Conservation (phyloP, 106 monocot genomes). For the Triglochin maritima region DNA sequence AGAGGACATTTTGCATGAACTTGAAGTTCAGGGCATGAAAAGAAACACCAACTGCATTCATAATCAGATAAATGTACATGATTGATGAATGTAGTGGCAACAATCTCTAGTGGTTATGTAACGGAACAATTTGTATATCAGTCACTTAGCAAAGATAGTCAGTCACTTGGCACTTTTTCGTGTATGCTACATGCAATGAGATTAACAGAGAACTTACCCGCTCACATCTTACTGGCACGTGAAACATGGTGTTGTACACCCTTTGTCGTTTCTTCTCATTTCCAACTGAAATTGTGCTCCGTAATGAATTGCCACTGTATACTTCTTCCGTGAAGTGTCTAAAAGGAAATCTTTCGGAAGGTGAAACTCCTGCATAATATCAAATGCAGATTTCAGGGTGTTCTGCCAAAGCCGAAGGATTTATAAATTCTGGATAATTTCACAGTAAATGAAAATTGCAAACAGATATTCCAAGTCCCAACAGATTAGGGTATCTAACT, state of each 20-base stretch:
- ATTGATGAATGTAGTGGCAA: too few species aligned
- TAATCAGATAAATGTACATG: too few species aligned
- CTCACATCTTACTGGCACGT: conserved; percentile 94
- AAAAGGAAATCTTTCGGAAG: conserved; percentile 43
- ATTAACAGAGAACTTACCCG: conserved; percentile 41
- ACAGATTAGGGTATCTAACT: too few species aligned
- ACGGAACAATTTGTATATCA: too few species aligned
- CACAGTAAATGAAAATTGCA: not conserved
- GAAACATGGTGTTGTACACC: conserved; percentile 96
- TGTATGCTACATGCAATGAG: not conserved
- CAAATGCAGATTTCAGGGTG: not conserved
- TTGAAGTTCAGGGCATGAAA: too few species aligned
- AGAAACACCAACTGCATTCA: too few species aligned
- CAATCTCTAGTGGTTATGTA: too few species aligned
- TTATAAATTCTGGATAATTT: not conserved
- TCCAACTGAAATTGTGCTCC: conserved; percentile 80
- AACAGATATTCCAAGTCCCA: not conserved
- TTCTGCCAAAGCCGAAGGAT: not conserved
- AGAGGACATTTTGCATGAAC: too few species aligned
- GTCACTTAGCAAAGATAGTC: too few species aligned
- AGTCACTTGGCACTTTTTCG: too few species aligned
- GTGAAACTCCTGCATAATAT: conserved; percentile 33
- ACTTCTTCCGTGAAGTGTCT: conserved; percentile 73
- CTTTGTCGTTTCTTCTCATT: conserved; percentile 88
- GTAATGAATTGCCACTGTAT: conserved; percentile 73